A percentile compares a stretch with the other conserved stretches of the same genome.
phyloP scores from a whole-genome alignment of 129 eudicot genomes.

The Lactuca saligna region DNA sequence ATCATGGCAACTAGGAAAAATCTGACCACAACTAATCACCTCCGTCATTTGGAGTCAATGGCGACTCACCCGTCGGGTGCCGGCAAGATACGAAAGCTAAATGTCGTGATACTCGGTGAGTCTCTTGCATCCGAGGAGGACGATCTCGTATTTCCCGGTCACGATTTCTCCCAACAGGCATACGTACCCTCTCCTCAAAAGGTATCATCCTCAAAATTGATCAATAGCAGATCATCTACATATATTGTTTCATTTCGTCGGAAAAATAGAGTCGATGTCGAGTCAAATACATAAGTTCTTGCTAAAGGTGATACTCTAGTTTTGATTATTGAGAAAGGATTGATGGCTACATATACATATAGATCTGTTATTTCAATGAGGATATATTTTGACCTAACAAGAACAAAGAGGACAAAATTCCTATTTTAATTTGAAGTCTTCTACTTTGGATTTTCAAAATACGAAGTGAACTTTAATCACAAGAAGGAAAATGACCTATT shows the following conservation, averaged over 20 bases:
- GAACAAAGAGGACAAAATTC: background rate
- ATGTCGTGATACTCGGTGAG: conserved; percentile 76
- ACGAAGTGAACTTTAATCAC: conserved; percentile 5
- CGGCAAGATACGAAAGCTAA: conserved; percentile 48
- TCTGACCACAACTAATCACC: conserved; percentile 38
- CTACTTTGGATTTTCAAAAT: conserved; percentile 6
- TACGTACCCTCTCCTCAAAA: conserved; percentile 46
- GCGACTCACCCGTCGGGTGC: conserved; percentile 59
- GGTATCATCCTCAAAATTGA: conserved; percentile 31
- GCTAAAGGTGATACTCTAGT: background rate
- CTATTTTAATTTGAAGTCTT: background rate
- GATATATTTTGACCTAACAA: background rate
- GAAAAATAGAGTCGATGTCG: background rate
- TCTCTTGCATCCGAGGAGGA: conserved; percentile 76
- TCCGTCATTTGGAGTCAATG: conserved; percentile 72
- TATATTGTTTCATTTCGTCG: background rate
- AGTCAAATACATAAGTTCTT: background rate
- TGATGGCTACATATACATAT: background rate
- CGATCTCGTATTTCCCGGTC: conserved; percentile 60
- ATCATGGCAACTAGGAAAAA: conserved; percentile 25
- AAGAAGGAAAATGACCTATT: conserved; percentile 5
- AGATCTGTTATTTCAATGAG: background rate
- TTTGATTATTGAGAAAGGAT: background rate
- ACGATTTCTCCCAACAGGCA: conserved; percentile 47
- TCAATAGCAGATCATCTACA: background rate